phyloP scores from a whole-genome alignment of 2,329 filamentous ascomycete genomes.

The Botrytis aclada region DNA sequence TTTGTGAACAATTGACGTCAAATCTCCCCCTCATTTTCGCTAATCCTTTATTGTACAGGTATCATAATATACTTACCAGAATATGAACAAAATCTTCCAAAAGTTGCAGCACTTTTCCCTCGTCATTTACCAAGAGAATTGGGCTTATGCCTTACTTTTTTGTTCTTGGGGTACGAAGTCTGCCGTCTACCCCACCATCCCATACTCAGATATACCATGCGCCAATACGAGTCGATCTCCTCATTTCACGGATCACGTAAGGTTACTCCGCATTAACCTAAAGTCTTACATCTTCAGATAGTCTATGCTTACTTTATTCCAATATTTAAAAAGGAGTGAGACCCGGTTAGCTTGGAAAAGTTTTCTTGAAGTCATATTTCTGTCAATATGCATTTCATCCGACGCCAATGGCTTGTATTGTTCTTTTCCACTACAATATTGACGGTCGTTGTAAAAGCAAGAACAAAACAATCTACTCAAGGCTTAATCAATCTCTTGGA shows the following conservation, averaged over 20 bases:
- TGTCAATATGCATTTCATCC: background rate
- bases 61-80: background rate
- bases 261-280: background rate
- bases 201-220: background rate
- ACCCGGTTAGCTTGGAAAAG: background rate
- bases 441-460: background rate
- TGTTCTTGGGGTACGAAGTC: background rate
- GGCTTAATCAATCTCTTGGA: constrained; percentile 26
- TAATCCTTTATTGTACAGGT: background rate
- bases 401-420: background rate
- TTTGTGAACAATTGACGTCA: background rate
- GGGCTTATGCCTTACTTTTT: no score
- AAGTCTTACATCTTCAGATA: background rate
- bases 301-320: background rate
- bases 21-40: background rate
- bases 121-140: no score
- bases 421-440: background rate
- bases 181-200: background rate
- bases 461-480: constrained; percentile 21
- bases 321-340: background rate
- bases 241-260: background rate
- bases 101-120: no score
- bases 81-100: background rate
- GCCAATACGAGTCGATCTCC: background rate
- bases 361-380: background rate